Evolutionary conservation across 140 eudicot species (phyloP).

Genomic region (Ambrosia hybrid): DNA sequence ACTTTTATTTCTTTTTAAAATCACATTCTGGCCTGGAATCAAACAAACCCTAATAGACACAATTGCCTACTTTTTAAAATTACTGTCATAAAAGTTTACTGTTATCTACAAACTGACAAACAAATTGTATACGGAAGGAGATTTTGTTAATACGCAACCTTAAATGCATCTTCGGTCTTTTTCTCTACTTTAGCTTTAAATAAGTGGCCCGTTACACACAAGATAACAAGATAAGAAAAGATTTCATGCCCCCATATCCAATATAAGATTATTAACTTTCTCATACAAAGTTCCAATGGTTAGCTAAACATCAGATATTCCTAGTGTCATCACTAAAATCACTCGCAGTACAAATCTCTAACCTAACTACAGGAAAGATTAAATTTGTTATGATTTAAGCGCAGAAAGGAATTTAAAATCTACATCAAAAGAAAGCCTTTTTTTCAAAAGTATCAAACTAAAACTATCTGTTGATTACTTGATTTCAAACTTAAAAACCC

Average conservation of each 20-base stretch:
- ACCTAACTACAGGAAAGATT: background rate
- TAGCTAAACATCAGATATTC: slow-evolving; percentile 6
- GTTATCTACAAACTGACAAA: background rate
- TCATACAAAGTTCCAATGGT: background rate
- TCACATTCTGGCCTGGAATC: background rate
- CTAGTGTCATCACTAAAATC: background rate
- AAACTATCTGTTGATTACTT: slow-evolving; percentile 1
- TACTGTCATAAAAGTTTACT: too few relatives aligned
- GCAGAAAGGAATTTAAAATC: background rate
- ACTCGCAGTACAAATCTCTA: slow-evolving; percentile 8
- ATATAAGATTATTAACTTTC: background rate
- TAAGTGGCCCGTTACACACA: slow-evolving; percentile 12
- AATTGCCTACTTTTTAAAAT: too few relatives aligned
- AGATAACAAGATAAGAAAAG: background rate
- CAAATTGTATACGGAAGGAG: background rate
- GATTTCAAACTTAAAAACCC: background rate
- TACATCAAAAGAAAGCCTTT: background rate
- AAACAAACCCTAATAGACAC: background rate
- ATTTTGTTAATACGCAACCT: slow-evolving; percentile 17
- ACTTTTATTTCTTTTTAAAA: background rate
- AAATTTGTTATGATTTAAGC: background rate
- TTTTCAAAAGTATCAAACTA: background rate
- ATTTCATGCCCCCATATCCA: background rate
- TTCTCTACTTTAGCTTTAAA: background rate
- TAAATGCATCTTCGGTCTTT: background rate